A percentile compares a stretch with the other conserved stretches of the same genome.
Conservation (phyloP, 371 early-diverging fungal species). For the Neoconidiobolus thromboides region DNA sequence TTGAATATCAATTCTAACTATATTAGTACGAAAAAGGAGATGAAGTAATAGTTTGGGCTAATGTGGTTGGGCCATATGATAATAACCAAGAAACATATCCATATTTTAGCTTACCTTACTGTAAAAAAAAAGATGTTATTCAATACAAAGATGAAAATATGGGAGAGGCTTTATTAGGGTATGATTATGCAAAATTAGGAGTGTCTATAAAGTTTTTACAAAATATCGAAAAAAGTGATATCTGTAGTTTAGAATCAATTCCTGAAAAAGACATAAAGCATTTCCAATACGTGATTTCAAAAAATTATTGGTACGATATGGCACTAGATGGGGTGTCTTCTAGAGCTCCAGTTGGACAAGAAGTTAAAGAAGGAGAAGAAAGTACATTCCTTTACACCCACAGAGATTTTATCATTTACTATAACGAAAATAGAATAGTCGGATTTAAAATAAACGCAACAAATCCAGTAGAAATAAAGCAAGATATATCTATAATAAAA, state of each 20-base stretch:
- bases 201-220: constrained; percentile 36
- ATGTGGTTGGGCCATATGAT: constrained; percentile 45
- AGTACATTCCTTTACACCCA: too few species aligned
- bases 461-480: too few species aligned
- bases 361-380: too few species aligned
- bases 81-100: constrained; percentile 63
- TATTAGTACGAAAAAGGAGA: constrained; percentile 26
- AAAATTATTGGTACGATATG: neutral
- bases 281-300: neutral
- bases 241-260: neutral
- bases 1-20: too few species aligned
- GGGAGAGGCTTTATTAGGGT: constrained; percentile 62
- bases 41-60: constrained; percentile 46
- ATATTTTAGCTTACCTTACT: constrained; percentile 55
- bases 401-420: too few species aligned
- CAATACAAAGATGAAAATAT: constrained; percentile 57
- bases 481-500: neutral
- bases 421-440: too few species aligned
- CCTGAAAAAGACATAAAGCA: neutral
- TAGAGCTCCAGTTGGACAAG: constrained; percentile 5
- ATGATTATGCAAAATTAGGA: constrained; percentile 52
- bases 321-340: neutral
- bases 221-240: constrained; percentile 8
- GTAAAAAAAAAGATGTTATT: constrained; percentile 30
- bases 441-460: too few species aligned